Evolutionary conservation across 257 asterid species (phyloP).

Genomic region (Capsicum baccatum): DNA sequence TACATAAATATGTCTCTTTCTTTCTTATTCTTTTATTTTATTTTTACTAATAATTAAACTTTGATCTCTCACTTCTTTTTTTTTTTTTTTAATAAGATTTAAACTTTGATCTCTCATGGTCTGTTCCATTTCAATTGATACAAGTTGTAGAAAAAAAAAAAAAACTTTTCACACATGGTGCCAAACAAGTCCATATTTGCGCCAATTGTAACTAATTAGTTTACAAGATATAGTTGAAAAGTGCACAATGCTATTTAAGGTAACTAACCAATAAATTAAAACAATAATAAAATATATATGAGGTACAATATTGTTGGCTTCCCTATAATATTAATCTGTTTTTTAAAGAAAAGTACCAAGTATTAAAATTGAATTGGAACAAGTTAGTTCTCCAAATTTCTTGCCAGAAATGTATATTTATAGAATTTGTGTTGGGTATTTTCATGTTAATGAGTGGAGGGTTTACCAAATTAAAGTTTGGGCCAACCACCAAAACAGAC

Average conservation of each 20-base stretch:
- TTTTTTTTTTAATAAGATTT: not conserved
- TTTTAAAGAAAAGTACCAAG: not conserved
- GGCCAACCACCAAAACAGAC: constrained; percentile 29
- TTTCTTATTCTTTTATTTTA: no score
- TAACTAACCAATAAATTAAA: not conserved
- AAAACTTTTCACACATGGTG: not conserved
- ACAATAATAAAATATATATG: not conserved
- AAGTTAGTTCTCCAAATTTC: constrained; percentile 28
- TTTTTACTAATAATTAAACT: no score
- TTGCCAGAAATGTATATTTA: not conserved
- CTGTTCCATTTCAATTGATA: not conserved
- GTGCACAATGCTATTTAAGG: not conserved
- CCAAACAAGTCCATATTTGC: not conserved
- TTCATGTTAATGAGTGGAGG: constrained; percentile 13
- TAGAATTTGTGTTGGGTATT: not conserved
- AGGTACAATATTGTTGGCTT: not conserved
- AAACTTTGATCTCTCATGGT: not conserved
- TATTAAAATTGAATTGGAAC: constrained; percentile 19
- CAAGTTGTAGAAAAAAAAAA: not conserved
- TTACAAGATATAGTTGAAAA: not conserved
- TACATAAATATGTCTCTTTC: no score
- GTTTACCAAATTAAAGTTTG: constrained; percentile 20
- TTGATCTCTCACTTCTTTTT: not conserved
- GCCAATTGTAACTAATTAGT: not conserved
- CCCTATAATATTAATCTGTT: not conserved